A percentile compares a stretch with the other conserved stretches of the same genome.
These are phyloP conservation scores for Calocera viscosa DNA, from an alignment of 768 basidiomycete species.

Conservation along the genomic window DNA sequence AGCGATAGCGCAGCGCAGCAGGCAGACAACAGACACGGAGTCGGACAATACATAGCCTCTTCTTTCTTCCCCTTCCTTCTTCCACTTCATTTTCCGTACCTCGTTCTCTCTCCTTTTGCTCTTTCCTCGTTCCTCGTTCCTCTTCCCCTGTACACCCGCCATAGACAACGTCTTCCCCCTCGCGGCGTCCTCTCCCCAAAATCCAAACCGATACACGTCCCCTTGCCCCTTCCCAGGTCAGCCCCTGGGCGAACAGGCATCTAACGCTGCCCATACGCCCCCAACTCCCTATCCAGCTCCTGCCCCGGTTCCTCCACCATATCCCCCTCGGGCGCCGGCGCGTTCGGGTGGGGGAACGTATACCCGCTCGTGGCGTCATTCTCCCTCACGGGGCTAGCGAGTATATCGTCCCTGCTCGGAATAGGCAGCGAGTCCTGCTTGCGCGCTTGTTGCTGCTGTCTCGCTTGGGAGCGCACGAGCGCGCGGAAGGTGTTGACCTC, in stretches of 20 bases:
- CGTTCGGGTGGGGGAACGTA: constrained; percentile 26
- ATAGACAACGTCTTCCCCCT: not conserved
- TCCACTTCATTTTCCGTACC: too few relatives aligned
- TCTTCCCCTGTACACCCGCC: not conserved
- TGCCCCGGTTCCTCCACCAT: constrained; percentile 4
- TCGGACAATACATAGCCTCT: not conserved
- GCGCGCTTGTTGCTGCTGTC: constrained; percentile 57
- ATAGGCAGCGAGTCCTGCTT: constrained; percentile 76
- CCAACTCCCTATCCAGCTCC: not conserved
- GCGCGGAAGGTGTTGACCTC: constrained; percentile 84
- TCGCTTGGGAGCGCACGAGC: constrained; percentile 74
- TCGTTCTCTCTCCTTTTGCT: not conserved
- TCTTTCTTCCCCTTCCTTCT: not conserved
- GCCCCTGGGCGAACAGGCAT: not conserved
- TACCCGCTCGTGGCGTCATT: constrained; percentile 61
- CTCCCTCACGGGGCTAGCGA: constrained; percentile 62
- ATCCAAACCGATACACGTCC: not conserved
- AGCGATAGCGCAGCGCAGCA: too few relatives aligned
- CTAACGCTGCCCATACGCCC: not conserved
- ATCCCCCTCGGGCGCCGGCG: not conserved
- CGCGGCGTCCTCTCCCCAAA: not conserved
- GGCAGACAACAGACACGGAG: not conserved
- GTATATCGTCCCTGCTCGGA: constrained; percentile 67
- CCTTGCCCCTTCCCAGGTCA: not conserved
- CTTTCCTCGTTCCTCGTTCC: not conserved